These are phyloP conservation scores for Bonia amplexicaulis DNA, from an alignment of 176 grass and related monocot species.

Conservation along the genomic window DNA sequence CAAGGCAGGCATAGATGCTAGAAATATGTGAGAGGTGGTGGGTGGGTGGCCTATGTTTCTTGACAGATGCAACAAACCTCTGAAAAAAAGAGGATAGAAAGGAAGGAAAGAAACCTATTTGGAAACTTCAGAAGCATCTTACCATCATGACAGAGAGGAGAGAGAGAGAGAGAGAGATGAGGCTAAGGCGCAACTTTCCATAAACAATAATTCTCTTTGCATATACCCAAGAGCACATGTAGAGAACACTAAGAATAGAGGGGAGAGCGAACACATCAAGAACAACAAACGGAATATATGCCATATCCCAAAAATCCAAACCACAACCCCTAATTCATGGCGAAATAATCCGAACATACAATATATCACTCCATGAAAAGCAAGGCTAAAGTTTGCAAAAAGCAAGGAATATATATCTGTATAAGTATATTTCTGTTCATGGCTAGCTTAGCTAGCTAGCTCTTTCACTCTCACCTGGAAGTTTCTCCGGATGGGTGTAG, in stretches of 20 bases:
- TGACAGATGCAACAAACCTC: conserved; percentile 69
- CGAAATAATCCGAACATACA: conserved; percentile 38
- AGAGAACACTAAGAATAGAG: conserved; percentile 45
- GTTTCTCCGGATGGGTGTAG: conserved; percentile 98
- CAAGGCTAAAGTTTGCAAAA: conserved; percentile 24
- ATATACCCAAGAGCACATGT: conserved; percentile 68
- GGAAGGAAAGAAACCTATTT: conserved; percentile 65
- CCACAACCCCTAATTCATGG: conserved; percentile 31
- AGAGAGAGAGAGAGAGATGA: conserved; percentile 33
- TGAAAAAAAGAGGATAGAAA: conserved; percentile 44
- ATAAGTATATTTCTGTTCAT: conserved; percentile 22
- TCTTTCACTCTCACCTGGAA: conserved; percentile 61
- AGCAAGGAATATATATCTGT: conserved; percentile 48
- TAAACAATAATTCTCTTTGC: conserved; percentile 67
- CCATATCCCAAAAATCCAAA: conserved; percentile 60
- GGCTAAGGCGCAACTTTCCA: conserved; percentile 61
- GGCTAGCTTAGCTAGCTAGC: conserved; percentile 1
- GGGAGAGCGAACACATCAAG: conserved; percentile 44
- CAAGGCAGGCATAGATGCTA: conserved; percentile 19
- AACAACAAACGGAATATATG: conserved; percentile 55
- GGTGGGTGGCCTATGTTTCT: conserved; percentile 52
- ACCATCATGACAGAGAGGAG: conserved; percentile 49
- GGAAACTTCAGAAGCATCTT: conserved; percentile 89
- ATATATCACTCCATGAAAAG: conserved; percentile 43
- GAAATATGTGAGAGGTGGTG: conserved; percentile 34